These are phyloP conservation scores for Neurospora discreta DNA, from an alignment of 495 filamentous ascomycete genomes.

Conservation along the genomic window DNA sequence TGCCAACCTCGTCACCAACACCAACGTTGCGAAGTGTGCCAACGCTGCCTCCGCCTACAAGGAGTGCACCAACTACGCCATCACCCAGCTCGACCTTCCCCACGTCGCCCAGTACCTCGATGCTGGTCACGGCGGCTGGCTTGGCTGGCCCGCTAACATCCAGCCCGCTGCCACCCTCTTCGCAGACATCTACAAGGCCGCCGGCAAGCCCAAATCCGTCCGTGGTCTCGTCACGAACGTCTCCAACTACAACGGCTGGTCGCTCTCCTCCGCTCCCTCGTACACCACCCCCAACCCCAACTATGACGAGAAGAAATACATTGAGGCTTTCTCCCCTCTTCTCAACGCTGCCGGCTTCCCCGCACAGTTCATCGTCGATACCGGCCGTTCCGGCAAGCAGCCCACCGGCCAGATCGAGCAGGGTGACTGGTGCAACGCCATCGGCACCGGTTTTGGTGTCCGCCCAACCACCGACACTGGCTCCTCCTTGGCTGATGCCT, in stretches of 20 bases:
- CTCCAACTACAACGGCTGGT: slow-evolving; percentile 66
- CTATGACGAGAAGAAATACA: slow-evolving; percentile 61
- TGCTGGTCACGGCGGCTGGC: slow-evolving; percentile 71
- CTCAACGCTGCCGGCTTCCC: slow-evolving; percentile 51
- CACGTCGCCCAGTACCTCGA: slow-evolving; percentile 81
- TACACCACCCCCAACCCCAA: slow-evolving; percentile 39
- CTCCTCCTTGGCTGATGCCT: slow-evolving; percentile 53
- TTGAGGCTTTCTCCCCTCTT: slow-evolving; percentile 54
- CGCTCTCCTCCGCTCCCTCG: slow-evolving; percentile 15
- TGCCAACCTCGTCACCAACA: slow-evolving; percentile 72
- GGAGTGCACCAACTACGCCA: slow-evolving; percentile 57
- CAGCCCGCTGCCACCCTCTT: slow-evolving; percentile 56
- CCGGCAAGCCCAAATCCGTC: slow-evolving; percentile 51
- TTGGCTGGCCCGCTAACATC: slow-evolving; percentile 74
- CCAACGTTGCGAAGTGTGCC: slow-evolving; percentile 51
- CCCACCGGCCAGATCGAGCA: slow-evolving; percentile 48
- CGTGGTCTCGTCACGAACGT: slow-evolving; percentile 73
- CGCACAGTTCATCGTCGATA: slow-evolving; percentile 62
- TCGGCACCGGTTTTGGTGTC: slow-evolving; percentile 61
- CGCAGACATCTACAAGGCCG: slow-evolving; percentile 53
- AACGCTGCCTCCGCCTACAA: slow-evolving; percentile 52
- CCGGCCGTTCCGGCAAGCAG: slow-evolving; percentile 57
- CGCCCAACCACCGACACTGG: slow-evolving; percentile 56
- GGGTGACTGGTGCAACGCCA: slow-evolving; percentile 83
- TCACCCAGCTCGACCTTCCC: slow-evolving; percentile 56